These are phyloP conservation scores for Pseudogymnoascus sp. DNA, from an alignment of 2,329 filamentous ascomycete species.

Conservation along the genomic window DNA sequence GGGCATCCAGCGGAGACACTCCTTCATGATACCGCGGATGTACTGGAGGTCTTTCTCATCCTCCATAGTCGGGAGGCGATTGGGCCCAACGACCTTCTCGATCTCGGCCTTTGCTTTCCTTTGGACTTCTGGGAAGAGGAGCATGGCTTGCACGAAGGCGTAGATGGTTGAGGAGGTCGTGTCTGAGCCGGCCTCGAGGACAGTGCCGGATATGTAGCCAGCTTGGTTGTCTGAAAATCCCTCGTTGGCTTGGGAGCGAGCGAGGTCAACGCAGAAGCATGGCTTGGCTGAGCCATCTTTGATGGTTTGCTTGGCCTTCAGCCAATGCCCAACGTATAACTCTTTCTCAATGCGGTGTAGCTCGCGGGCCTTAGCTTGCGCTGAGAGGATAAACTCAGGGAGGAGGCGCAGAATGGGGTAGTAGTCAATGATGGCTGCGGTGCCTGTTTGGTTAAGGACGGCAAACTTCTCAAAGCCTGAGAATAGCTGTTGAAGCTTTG, in stretches of 20 bases:
- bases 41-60: slow-evolving; percentile 38
- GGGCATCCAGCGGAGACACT: slow-evolving; percentile 39
- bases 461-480: slow-evolving; percentile 35
- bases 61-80: slow-evolving; percentile 31
- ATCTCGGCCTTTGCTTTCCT: slow-evolving; percentile 34
- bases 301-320: slow-evolving; percentile 30
- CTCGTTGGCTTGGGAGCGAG: not conserved
- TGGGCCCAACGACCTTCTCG: slow-evolving; percentile 34
- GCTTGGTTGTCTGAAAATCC: not conserved
- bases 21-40: slow-evolving; percentile 36
- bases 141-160: slow-evolving; percentile 33
- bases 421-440: slow-evolving; percentile 39
- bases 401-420: slow-evolving; percentile 34
- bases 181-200: slow-evolving; percentile 29
- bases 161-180: slow-evolving; percentile 28
- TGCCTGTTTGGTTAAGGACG: slow-evolving; percentile 36
- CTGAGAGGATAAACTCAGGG: slow-evolving; percentile 34
- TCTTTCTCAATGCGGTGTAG: slow-evolving; percentile 36
- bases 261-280: not conserved
- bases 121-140: slow-evolving; percentile 30
- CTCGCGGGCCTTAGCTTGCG: slow-evolving; percentile 31
- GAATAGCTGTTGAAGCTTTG: slow-evolving; percentile 33
- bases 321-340: slow-evolving; percentile 35
- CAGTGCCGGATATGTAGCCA: slow-evolving; percentile 14
- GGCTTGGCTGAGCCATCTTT: slow-evolving; percentile 8